These are phyloP conservation scores for Gnomoniopsis sp. DNA, from an alignment of 2,329 filamentous ascomycete genomes.

Conservation along the genomic window DNA sequence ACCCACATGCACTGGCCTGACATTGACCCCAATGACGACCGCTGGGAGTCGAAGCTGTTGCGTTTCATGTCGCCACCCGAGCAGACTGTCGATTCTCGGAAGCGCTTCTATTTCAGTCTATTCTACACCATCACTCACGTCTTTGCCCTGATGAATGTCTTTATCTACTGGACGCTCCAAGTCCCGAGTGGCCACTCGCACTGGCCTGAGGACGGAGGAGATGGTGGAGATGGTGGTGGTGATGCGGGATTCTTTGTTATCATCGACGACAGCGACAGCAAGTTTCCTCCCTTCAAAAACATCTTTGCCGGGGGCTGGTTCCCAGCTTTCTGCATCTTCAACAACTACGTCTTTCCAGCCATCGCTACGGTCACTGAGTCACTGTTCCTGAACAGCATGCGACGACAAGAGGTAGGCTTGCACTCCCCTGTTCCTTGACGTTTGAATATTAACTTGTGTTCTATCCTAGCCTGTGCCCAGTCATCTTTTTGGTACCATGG, in stretches of 20 bases:
- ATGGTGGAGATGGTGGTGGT: conserved; percentile 3
- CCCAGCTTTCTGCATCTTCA: conserved; percentile 43
- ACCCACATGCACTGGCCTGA: conserved; percentile 49
- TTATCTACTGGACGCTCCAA: conserved; percentile 44
- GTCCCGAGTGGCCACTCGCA: conserved; percentile 36
- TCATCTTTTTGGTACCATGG: conserved; percentile 40
- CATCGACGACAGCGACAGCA: not conserved
- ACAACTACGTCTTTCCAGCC: conserved; percentile 41
- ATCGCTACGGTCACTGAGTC: conserved; percentile 43
- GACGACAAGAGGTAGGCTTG: conserved; percentile 41
- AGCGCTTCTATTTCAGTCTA: conserved; percentile 46
- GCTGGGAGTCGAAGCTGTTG: conserved; percentile 34
- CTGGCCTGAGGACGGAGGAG: conserved; percentile 21
- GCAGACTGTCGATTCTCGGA: conserved; percentile 36
- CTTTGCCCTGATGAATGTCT: conserved; percentile 47
- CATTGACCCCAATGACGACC: conserved; percentile 32
- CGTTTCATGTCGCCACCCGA: conserved; percentile 42
- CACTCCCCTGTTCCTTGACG: not conserved
- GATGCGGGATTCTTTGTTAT: conserved; percentile 6
- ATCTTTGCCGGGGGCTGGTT: conserved; percentile 47
- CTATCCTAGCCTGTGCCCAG: conserved; percentile 38
- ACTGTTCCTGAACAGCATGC: conserved; percentile 50
- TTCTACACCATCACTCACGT: conserved; percentile 46
- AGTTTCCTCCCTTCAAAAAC: conserved; percentile 37
- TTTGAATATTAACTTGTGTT: conserved; percentile 1